A percentile compares a stretch with the other conserved stretches of the same genome.
These are phyloP conservation scores for Ganoderma boninense DNA, from an alignment of 1,284 basidiomycete genomes.

Conservation along the genomic window DNA sequence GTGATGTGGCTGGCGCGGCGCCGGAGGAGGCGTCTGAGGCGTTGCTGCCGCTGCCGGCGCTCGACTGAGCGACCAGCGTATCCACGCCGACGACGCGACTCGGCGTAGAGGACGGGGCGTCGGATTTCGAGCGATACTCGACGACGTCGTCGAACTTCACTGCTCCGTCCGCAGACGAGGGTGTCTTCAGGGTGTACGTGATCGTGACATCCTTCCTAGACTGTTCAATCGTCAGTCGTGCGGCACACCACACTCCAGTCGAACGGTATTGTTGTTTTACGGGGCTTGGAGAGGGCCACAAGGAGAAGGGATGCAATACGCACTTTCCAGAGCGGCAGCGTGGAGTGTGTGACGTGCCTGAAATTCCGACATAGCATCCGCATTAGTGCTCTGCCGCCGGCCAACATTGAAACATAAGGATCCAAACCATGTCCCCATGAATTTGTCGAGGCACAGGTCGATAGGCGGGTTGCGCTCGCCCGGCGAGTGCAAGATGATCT, in stretches of 20 bases:
- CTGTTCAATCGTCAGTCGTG: constrained; percentile 26
- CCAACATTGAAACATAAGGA: neutral
- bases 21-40: neutral
- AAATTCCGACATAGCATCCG: neutral
- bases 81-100: constrained; percentile 49
- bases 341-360: constrained; percentile 54
- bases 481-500: constrained; percentile 21
- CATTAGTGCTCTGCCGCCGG: neutral
- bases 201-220: constrained; percentile 55
- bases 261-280: neutral
- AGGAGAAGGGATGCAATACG: neutral
- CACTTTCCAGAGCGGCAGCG: constrained; percentile 58
- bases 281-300: neutral
- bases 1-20: neutral
- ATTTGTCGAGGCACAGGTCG: constrained; percentile 42
- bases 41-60: neutral
- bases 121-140: constrained; percentile 44
- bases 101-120: constrained; percentile 36
- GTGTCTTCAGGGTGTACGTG: constrained; percentile 44
- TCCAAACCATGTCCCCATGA: constrained; percentile 52
- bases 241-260: neutral
- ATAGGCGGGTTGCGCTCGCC: constrained; percentile 24
- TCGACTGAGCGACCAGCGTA: constrained; percentile 32
- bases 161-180: constrained; percentile 23
- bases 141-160: constrained; percentile 50